A percentile compares a stretch with the other conserved stretches of the same genome.
These are phyloP conservation scores for Thelephora ganbajun DNA, from an alignment of 768 basidiomycete species.

Conservation along the genomic window DNA sequence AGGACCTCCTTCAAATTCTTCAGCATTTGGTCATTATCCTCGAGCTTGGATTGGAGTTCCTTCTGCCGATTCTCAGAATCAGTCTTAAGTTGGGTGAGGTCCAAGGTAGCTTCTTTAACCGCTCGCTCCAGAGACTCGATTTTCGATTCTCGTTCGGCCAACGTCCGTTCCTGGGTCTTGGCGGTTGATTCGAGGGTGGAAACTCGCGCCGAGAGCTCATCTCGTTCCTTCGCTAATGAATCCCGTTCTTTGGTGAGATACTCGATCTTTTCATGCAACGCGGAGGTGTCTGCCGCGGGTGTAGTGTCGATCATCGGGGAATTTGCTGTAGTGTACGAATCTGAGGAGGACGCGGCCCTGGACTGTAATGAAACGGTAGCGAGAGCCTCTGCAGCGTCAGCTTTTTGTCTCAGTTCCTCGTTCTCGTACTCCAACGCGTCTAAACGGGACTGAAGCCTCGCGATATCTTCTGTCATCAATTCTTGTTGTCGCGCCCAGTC, in stretches of 20 bases:
- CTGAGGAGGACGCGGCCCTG: no score
- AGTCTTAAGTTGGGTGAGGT: conserved; percentile 31
- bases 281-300: background rate
- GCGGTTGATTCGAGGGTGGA: conserved; percentile 29
- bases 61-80: conserved; percentile 28
- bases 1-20: conserved; percentile 38
- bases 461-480: conserved; percentile 20
- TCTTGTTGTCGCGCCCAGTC: conserved; percentile 13
- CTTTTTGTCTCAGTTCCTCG: conserved; percentile 30
- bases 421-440: conserved; percentile 63
- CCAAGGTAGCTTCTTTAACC: conserved; percentile 21
- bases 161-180: conserved; percentile 25
- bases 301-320: no score
- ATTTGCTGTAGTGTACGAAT: no score
- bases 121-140: conserved; percentile 34
- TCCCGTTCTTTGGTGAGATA: conserved; percentile 6
- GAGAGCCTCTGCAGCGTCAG: conserved; percentile 8
- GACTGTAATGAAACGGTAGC: background rate
- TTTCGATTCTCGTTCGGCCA: conserved; percentile 30
- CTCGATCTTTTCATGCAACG: background rate
- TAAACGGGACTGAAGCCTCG: conserved; percentile 32
- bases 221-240: conserved; percentile 27
- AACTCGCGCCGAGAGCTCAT: conserved; percentile 25
- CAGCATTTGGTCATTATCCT: conserved; percentile 28
- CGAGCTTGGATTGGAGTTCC: conserved; percentile 31